phyloP scores from a whole-genome alignment of 192 early-diverging fungal species.

The Coemansia sp. region DNA sequence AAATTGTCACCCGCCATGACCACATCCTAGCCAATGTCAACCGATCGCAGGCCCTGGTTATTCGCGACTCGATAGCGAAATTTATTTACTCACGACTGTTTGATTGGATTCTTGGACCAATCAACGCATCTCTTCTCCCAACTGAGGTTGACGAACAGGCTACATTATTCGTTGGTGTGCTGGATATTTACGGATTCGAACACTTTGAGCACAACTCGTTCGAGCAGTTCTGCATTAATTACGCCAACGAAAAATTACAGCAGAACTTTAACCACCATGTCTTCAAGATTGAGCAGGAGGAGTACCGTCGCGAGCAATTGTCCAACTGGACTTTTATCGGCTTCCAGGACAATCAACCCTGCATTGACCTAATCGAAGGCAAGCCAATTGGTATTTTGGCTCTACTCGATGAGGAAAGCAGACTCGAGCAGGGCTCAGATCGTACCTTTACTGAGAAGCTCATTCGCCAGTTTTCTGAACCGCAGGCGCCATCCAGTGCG shows the following conservation, averaged over 20 bases:
- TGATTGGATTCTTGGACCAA: slow-evolving; percentile 77
- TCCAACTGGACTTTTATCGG: slow-evolving; percentile 93
- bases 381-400: slow-evolving; percentile 87
- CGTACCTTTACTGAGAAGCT: slow-evolving; percentile 54
- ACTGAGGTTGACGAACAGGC: slow-evolving; percentile 56
- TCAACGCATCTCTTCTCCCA: slow-evolving; percentile 69
- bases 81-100: slow-evolving; percentile 80
- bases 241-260: slow-evolving; percentile 86
- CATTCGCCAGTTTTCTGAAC: slow-evolving; percentile 34
- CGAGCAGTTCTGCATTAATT: slow-evolving; percentile 79
- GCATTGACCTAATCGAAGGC: slow-evolving; percentile 98
- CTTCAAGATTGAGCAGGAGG: slow-evolving; percentile 68
- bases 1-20: slow-evolving; percentile 78
- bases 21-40: slow-evolving; percentile 76
- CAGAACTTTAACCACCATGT: slow-evolving; percentile 69
- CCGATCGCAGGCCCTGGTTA: slow-evolving; percentile 65
- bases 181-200: slow-evolving; percentile 87
- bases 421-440: slow-evolving; percentile 51
- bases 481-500: not conserved
- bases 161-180: slow-evolving; percentile 78
- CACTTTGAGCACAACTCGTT: slow-evolving; percentile 58
- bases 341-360: slow-evolving; percentile 97
- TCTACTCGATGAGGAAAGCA: slow-evolving; percentile 81
- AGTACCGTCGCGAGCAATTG: slow-evolving; percentile 93
- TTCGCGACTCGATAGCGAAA: slow-evolving; percentile 71